Base-by-base conservation (phyloP, 1,284 basidiomycete species). In the Coriolopsis trogii region DNA sequence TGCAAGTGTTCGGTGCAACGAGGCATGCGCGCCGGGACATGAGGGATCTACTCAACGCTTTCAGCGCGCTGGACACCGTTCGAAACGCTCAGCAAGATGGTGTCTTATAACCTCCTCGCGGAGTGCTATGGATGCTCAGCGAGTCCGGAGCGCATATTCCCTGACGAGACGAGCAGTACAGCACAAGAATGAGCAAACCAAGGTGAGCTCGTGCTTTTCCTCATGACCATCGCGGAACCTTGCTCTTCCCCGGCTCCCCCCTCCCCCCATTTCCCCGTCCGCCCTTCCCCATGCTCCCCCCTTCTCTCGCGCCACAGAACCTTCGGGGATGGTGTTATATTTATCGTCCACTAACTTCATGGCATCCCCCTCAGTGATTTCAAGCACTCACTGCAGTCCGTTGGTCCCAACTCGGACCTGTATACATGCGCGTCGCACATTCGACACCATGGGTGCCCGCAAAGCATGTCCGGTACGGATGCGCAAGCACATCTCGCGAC, bases 21-120 rank as follows among this genome's bases (percentile, higher is more conserved):
- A 53, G 51, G 56, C 49, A 25, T 48, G 52, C 52, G 56, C 56
- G 56, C 56, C 42, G 37, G 51, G 49, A 40, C 36, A 46, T 51
- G 55, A 48, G 55, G 48, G 46, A 51, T 20, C 33, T 31, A 20
- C 40, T 49, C 51, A 42, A 33, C 49, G 29, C 34, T n/a, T 18
- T 16, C 21, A 36, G 41, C 39, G 40, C 46, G 39, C 49, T 33
- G 25, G 43, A 46, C 29, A 37, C 13, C 10, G 25, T 40, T 34
- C 39, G 26, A 26, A 31, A 58, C 56, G 56, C 56, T 54, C 49
- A 50, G 43, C 23, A 48, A 24, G 38, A 41, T 51, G 16, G 28
- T 21, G 37, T 49, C 33, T 58, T 54, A 46, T 46, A 46, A 34
- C 21, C 46, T 51, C 34, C 34, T 26, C 28, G 45, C 37, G 40